Conservation (phyloP, 2,329 filamentous ascomycete genomes). For the Dactylellina parvicollis region DNA sequence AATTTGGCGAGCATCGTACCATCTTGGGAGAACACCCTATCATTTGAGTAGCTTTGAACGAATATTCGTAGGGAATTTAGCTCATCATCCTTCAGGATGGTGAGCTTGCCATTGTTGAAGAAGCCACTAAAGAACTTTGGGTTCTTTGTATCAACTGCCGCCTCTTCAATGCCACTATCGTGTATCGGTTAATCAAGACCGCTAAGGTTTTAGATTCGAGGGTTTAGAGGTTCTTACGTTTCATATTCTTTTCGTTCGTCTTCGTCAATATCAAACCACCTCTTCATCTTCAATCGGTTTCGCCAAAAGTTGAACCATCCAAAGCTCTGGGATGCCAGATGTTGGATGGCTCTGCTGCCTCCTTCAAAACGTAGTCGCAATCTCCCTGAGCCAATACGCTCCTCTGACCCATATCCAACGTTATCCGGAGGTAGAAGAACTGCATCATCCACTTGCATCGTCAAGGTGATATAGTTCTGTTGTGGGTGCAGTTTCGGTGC, state of each 20-base stretch:
- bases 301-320: constrained; percentile 51
- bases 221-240: not conserved
- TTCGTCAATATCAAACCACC: constrained; percentile 50
- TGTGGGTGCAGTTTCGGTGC: constrained; percentile 38
- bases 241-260: constrained; percentile 46
- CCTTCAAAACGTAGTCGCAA: constrained; percentile 41
- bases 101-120: constrained; percentile 42
- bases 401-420: not conserved
- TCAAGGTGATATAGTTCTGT: constrained; percentile 36
- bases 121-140: constrained; percentile 36
- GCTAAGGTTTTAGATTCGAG: not conserved
- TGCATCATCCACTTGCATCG: constrained; percentile 45
- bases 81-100: constrained; percentile 37
- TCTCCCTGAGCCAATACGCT: constrained; percentile 40
- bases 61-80: constrained; percentile 34
- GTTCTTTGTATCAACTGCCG: constrained; percentile 27
- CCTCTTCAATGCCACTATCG: constrained; percentile 29
- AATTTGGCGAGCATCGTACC: constrained; percentile 5
- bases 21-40: constrained; percentile 43
- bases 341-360: constrained; percentile 4
- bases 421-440: constrained; percentile 35
- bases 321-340: constrained; percentile 34
- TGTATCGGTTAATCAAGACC: not conserved
- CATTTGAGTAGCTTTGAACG: constrained; percentile 37
- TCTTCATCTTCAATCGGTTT: constrained; percentile 40